Conservation (phyloP, 2,329 filamentous ascomycete species). For the Trichoderma sp. region DNA sequence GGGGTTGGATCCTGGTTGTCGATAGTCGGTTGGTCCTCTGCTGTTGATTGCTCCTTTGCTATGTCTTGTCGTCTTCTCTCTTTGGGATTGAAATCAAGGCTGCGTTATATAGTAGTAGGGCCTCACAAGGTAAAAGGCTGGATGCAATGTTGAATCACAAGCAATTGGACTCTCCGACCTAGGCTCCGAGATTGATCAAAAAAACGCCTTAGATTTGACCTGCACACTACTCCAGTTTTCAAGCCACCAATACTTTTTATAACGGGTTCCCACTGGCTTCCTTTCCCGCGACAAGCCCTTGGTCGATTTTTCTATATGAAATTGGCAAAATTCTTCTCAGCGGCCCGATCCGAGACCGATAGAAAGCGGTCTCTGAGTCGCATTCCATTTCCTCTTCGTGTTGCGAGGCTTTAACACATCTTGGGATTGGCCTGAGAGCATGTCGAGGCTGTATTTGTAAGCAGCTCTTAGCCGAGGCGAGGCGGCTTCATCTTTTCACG, state of each 20-base stretch:
- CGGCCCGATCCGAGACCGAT: not conserved
- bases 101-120: not conserved
- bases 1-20: not conserved
- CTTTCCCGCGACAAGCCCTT: not conserved
- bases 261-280: not conserved
- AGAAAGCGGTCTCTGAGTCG: not conserved
- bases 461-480: not conserved
- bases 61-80: not conserved
- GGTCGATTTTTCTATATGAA: not conserved
- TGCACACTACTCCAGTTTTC: not conserved
- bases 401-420: not conserved
- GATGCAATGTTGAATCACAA: not conserved
- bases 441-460: not conserved
- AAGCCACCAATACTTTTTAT: constrained; percentile 1
- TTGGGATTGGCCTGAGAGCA: not conserved
- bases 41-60: not conserved
- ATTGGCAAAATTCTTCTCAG: not conserved
- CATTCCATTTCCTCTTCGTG: not conserved
- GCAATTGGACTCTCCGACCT: not conserved
- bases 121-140: not conserved
- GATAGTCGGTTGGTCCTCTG: not conserved
- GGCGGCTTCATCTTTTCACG: not conserved
- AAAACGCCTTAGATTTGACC: constrained; percentile 5
- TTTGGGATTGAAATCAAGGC: not conserved
- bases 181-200: not conserved